Conservation (phyloP, 2,329 filamentous ascomycete genomes). For the Metarhizium sp. region DNA sequence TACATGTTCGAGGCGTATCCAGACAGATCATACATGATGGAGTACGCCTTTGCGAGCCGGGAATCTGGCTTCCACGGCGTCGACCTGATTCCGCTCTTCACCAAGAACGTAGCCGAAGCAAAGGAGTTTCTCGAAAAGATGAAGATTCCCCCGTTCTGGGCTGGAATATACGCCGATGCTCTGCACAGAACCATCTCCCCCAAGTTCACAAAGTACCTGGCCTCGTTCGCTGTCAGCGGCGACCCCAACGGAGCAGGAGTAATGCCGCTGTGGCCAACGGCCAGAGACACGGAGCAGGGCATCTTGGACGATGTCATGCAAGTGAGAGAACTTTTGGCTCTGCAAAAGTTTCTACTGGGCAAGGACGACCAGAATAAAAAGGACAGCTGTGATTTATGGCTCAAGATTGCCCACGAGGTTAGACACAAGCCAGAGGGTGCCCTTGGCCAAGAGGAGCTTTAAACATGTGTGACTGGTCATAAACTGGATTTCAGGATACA, state of each 20-base stretch:
- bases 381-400: neutral
- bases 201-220: neutral
- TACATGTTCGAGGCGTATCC: constrained; percentile 5
- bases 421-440: neutral
- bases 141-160: no score
- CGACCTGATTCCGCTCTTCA: neutral
- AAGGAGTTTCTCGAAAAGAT: neutral
- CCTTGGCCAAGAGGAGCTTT: no score
- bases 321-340: neutral
- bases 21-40: constrained; percentile 5
- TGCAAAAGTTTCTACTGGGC: neutral
- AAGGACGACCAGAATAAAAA: neutral
- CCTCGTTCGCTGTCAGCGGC: neutral
- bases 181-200: neutral
- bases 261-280: neutral
- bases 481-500: no score
- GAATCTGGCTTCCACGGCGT: neutral
- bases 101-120: neutral
- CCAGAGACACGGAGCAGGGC: neutral
- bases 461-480: no score
- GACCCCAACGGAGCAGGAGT: neutral
- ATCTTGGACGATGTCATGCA: neutral
- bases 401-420: neutral
- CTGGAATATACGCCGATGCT: neutral
- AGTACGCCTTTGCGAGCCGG: constrained; percentile 3